Base-by-base conservation (phyloP, 192 early-diverging fungal genomes). In the Entophlyctis helioformis region DNA sequence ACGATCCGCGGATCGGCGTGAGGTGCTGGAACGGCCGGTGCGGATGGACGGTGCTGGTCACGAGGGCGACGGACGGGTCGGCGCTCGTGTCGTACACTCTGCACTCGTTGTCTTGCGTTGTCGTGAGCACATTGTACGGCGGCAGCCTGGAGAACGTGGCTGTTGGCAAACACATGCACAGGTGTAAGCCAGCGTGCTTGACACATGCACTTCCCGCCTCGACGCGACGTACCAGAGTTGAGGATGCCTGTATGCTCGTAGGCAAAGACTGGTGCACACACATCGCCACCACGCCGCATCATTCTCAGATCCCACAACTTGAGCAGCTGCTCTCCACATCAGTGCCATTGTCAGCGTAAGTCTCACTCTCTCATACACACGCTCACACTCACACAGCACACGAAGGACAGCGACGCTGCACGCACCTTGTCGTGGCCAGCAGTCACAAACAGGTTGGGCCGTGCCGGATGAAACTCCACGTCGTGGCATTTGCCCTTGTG, bases 21-120 rank as follows among this genome's bases (percentile, higher is more conserved):
- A 45, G 1, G 28, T 45, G 44, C 29, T 45, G 44, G 44, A 45
- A 45, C 13, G 44, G 44, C 10, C 44, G 44, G 26, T 45, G 44
- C 13, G 44, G 44, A 32, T 45, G 44, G 0, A 25, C 12, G 15
- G 27, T 9, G 44, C 13, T 45, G 25, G 21, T 13, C 11, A 25
- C 15, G 1, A 31, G 22, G 44, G 10, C 1, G 44, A 25, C 11
- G 15, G 21, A 11, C 10, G 18, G 16, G 12, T 27, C 21, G 16
- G 44, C 15, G n/a, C n/a, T n/a, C 1, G 0, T 28, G 28, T 28
- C 26, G 28, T 45, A 45, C 1, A 45, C 21, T n/a, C 44, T 16
- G 28, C 29, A 31, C 13, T 28, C 24, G 21, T n/a, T 31, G 28
- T 45, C 29, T 31, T 45, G 44, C 11, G 44, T n/a, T 10, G 44